Percentiles rank a stretch among this genome's conserved stretches.
Evolutionary conservation across 2,329 filamentous ascomycete genomes (phyloP).

Genomic region (Fusarium sp.): DNA sequence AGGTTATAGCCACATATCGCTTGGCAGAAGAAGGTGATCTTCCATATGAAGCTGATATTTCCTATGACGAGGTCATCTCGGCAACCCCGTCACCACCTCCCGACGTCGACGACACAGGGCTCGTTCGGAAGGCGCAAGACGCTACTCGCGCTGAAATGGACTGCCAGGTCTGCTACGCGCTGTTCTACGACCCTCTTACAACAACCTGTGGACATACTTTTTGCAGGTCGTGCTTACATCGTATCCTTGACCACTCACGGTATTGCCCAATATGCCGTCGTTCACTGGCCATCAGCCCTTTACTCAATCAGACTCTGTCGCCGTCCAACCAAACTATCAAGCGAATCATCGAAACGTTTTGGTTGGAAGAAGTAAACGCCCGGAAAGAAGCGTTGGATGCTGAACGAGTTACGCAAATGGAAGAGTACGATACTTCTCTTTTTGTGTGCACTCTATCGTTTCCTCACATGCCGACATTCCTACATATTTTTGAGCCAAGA

Average conservation of each 20-base stretch:
- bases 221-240: constrained; percentile 81
- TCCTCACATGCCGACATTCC: constrained; percentile 83
- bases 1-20: constrained; percentile 73
- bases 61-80: constrained; percentile 54
- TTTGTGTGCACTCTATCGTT: constrained; percentile 88
- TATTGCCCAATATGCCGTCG: constrained; percentile 85
- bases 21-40: constrained; percentile 72
- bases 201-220: constrained; percentile 91
- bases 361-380: constrained; percentile 70
- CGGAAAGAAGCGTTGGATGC: constrained; percentile 65
- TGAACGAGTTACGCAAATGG: constrained; percentile 67
- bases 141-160: constrained; percentile 77
- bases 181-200: constrained; percentile 85
- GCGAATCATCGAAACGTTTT: constrained; percentile 74
- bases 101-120: constrained; percentile 45
- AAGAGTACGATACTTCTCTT: constrained; percentile 72
- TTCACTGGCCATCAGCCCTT: constrained; percentile 63
- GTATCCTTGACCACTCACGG: constrained; percentile 79
- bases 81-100: constrained; percentile 35
- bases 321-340: constrained; percentile 72
- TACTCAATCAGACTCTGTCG: constrained; percentile 54
- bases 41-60: constrained; percentile 64
- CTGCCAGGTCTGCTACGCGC: constrained; percentile 86
- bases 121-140: constrained; percentile 68
- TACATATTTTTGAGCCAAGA: constrained; percentile 92